Percentiles rank a stretch among this genome's conserved stretches.
Evolutionary conservation across 768 basidiomycete species (phyloP).

Genomic region (Dioszegia crocea): DNA sequence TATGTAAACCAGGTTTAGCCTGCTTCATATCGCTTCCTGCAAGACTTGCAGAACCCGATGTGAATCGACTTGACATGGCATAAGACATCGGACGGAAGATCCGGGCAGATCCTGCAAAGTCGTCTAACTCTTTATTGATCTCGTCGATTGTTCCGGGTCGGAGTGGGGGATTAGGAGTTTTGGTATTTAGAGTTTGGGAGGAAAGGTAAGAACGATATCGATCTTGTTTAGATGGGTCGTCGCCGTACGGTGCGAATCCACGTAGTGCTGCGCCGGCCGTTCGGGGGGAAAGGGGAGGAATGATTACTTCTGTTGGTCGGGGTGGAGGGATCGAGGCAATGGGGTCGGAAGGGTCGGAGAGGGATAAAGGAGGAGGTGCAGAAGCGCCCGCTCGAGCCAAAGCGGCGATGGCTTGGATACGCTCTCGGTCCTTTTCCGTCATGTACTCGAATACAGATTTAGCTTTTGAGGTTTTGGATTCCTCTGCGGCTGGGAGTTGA

Average conservation of each 20-base stretch:
- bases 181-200: slow-evolving; percentile 59
- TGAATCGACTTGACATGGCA: slow-evolving; percentile 93
- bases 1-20: slow-evolving; percentile 51
- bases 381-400: slow-evolving; percentile 6
- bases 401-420: slow-evolving; percentile 55
- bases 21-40: slow-evolving; percentile 45
- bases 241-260: slow-evolving; percentile 84
- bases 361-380: slow-evolving; percentile 14
- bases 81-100: slow-evolving; percentile 89
- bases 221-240: slow-evolving; percentile 65
- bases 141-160: slow-evolving; percentile 63
- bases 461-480: slow-evolving; percentile 54
- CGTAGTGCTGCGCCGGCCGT: slow-evolving; percentile 78
- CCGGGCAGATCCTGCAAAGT: slow-evolving; percentile 79
- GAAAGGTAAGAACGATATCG: slow-evolving; percentile 79
- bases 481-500: slow-evolving; percentile 50
- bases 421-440: slow-evolving; percentile 84
- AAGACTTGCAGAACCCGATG: slow-evolving; percentile 61
- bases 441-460: slow-evolving; percentile 88
- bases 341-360: slow-evolving; percentile 22
- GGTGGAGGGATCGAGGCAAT: slow-evolving; percentile 48
- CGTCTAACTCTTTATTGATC: slow-evolving; percentile 75
- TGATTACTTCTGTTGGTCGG: slow-evolving; percentile 52
- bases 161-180: slow-evolving; percentile 55
- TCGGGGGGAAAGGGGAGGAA: slow-evolving; percentile 67